Evolutionary conservation across 805 yeast genomes (phyloP).

Genomic region (Candida argentea): DNA sequence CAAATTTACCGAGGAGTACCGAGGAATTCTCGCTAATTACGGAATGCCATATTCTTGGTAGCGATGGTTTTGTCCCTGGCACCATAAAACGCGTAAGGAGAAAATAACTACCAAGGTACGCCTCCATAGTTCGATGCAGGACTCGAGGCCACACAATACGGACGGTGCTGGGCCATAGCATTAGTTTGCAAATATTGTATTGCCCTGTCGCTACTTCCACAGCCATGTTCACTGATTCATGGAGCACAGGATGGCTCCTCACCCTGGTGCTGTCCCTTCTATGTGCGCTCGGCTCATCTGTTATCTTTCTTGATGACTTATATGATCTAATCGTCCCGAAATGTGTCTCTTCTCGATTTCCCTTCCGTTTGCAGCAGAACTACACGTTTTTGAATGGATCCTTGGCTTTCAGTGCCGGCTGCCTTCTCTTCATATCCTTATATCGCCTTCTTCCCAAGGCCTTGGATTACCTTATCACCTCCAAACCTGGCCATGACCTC

Average conservation of each 20-base stretch:
- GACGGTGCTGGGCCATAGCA: too few species aligned
- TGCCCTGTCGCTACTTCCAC: too few species aligned
- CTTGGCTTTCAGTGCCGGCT: constrained; percentile 72
- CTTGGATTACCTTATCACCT: constrained; percentile 30
- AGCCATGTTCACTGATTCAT: too few species aligned
- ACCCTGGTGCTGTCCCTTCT: constrained; percentile 57
- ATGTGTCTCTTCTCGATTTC: constrained; percentile 23
- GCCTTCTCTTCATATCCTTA: constrained; percentile 68
- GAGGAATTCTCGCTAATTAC: too few species aligned
- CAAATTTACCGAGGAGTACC: too few species aligned
- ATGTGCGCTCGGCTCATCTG: constrained; percentile 61
- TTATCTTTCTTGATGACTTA: constrained; percentile 52
- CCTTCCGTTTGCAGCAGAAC: constrained; percentile 48
- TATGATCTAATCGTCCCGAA: constrained; percentile 36
- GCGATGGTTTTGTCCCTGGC: too few species aligned
- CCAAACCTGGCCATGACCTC: constrained; percentile 6
- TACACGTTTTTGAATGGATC: constrained; percentile 63
- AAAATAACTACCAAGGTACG: too few species aligned
- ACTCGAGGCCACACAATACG: too few species aligned
- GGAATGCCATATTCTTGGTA: too few species aligned
- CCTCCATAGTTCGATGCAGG: too few species aligned
- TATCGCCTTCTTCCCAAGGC: constrained; percentile 71
- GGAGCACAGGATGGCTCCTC: constrained; percentile 52
- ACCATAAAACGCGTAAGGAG: too few species aligned
- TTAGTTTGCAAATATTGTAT: too few species aligned